Evolutionary conservation across 208 protist species (phyloP).

Genomic region (Tritrichomonas foetus): DNA sequence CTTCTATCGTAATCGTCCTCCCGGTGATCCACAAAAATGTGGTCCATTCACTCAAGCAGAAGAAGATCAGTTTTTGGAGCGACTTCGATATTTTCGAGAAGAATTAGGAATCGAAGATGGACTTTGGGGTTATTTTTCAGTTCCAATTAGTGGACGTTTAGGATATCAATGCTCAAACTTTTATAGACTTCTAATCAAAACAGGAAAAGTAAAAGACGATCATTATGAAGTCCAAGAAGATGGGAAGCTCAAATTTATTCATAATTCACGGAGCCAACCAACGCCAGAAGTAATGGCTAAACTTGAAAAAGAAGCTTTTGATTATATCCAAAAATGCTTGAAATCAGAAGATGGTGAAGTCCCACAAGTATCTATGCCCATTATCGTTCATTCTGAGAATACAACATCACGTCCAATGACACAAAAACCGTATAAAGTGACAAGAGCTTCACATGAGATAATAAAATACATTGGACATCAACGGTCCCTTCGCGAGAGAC

Average conservation of each 20-base stretch:
- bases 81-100: conserved; percentile 10
- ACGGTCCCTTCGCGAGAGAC: background rate
- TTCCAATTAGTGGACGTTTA: background rate
- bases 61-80: background rate
- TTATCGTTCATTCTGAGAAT: background rate
- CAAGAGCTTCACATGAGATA: background rate
- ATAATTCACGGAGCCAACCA: no score
- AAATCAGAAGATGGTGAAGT: background rate
- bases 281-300: background rate
- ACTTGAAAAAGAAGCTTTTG: conserved; percentile 31
- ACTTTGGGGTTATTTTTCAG: conserved; percentile 13
- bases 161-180: conserved; percentile 35
- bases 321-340: background rate
- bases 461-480: background rate
- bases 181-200: background rate
- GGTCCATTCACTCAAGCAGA: background rate
- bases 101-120: background rate
- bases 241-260: background rate
- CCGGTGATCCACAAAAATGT: conserved; percentile 22
- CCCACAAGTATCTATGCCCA: background rate
- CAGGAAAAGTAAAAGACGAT: background rate
- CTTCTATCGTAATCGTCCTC: conserved; percentile 28
- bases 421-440: background rate
- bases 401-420: background rate
- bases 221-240: background rate